These are phyloP conservation scores for Tricholoma matsutake DNA, from an alignment of 768 basidiomycete genomes.

Conservation along the genomic window DNA sequence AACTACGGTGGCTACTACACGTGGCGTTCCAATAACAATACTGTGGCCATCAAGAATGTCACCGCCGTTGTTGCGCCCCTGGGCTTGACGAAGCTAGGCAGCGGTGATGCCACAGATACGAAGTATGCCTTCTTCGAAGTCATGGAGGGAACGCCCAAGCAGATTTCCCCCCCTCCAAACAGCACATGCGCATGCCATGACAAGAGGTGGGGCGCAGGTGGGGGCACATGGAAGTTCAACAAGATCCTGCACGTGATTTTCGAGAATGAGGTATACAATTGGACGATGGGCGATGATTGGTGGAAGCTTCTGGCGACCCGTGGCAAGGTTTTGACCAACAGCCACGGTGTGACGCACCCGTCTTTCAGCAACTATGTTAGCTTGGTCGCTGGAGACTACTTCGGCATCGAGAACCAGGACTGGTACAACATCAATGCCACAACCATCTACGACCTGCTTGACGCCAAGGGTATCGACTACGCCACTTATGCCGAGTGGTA, in stretches of 20 bases:
- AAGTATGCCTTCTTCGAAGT: background rate
- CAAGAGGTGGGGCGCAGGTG: no score
- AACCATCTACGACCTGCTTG: background rate
- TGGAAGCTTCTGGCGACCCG: background rate
- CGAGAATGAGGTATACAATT: background rate
- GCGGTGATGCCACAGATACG: background rate
- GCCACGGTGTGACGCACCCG: background rate
- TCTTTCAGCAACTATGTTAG: background rate
- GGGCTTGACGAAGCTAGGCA: background rate
- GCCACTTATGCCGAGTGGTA: background rate
- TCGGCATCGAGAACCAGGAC: background rate
- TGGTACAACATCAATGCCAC: background rate
- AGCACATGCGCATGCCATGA: no score
- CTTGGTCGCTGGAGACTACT: background rate
- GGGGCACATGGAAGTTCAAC: background rate
- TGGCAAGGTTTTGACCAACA: background rate
- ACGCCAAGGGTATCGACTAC: background rate
- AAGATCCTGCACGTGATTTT: background rate
- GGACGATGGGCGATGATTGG: background rate
- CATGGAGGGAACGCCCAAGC: background rate
- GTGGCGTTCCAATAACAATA: background rate
- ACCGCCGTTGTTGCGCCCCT: background rate
- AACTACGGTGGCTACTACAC: background rate
- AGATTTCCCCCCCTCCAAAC: background rate
- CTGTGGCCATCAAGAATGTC: background rate